Percentiles rank a stretch among this genome's conserved stretches.
phyloP scores from a whole-genome alignment of 306 rosid species.

The Geum urbanum region DNA sequence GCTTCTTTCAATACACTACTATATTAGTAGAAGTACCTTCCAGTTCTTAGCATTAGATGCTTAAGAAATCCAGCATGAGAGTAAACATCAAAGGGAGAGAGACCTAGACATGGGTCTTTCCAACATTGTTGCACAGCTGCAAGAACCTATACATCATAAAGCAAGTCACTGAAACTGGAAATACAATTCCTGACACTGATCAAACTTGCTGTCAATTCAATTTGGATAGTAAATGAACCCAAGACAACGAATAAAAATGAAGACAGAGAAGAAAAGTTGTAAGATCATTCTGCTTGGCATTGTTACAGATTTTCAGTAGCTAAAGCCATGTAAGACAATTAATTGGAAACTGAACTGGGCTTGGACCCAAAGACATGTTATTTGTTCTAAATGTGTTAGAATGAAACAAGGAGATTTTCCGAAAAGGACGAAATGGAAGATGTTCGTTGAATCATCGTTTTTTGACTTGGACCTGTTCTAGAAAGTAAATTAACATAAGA shows the following conservation, averaged over 20 bases:
- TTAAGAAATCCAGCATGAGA: constrained; percentile 82
- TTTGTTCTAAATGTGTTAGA: not conserved
- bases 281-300: not conserved
- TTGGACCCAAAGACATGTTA: not conserved
- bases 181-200: not conserved
- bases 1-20: not conserved
- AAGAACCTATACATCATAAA: constrained; percentile 58
- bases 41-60: constrained; percentile 92
- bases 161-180: constrained; percentile 25
- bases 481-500: not conserved
- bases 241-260: not conserved
- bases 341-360: not conserved
- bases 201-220: not conserved
- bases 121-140: constrained; percentile 81
- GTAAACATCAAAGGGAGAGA: constrained; percentile 72
- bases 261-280: not conserved
- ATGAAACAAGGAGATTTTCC: not conserved
- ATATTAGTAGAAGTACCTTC: constrained; percentile 58
- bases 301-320: not conserved
- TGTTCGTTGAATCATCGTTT: too few relatives aligned
- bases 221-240: not conserved
- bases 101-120: constrained; percentile 72
- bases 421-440: not conserved
- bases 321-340: not conserved
- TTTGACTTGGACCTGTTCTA: not conserved